These are phyloP conservation scores for Geranium rotundifolium DNA, from an alignment of 345 rosid species.

Conservation along the genomic window DNA sequence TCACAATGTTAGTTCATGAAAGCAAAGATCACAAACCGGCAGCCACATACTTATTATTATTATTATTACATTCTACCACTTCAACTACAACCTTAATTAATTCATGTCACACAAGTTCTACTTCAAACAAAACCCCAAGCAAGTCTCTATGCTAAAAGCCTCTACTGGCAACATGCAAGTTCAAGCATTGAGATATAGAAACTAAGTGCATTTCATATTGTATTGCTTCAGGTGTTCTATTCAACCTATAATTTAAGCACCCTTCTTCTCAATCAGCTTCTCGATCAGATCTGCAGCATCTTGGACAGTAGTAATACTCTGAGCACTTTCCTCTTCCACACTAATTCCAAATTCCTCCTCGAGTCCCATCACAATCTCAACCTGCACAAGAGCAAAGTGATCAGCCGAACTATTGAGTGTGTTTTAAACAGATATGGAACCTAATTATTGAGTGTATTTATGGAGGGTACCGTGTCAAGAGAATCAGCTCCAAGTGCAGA, in stretches of 20 bases:
- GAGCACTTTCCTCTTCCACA: slow-evolving; percentile 33
- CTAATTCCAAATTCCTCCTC: slow-evolving; percentile 7
- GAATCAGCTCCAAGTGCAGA: slow-evolving; percentile 26
- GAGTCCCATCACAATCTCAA: slow-evolving; percentile 24
- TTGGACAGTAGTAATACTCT: slow-evolving; percentile 27
- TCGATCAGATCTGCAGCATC: slow-evolving; percentile 38
- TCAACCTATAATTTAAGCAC: background rate
- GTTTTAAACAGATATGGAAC: background rate
- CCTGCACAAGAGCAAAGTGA: slow-evolving; percentile 7
- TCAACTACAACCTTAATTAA: no score
- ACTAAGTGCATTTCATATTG: no score
- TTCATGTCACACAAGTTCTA: no score
- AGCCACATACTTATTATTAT: no score
- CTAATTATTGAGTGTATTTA: rapidly evolving
- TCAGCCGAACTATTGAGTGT: background rate
- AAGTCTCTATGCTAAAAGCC: no score
- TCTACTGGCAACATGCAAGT: no score
- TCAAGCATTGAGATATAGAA: no score
- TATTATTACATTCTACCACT: no score
- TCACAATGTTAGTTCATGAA: no score
- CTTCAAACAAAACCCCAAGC: no score
- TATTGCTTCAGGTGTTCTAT: no score
- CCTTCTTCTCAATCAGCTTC: slow-evolving; percentile 15
- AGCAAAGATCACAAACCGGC: no score
- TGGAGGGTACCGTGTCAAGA: slow-evolving; percentile 22